Base-by-base conservation (phyloP, 2,329 filamentous ascomycete species). In the Trichoderma sp. region DNA sequence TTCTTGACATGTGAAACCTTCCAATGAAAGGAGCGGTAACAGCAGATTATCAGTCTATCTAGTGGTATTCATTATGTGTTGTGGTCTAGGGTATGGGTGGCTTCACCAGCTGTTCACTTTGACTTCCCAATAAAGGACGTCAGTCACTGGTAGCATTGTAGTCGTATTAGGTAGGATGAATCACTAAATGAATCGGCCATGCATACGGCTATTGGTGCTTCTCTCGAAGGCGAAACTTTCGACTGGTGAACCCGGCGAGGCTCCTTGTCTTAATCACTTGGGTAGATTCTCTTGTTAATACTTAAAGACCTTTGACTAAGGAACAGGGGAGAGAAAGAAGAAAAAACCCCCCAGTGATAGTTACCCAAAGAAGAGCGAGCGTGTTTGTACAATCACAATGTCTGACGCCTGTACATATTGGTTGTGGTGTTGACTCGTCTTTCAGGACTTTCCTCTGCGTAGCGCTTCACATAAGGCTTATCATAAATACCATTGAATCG, bases 1-100 rank as follows among this genome's bases (percentile, higher is more conserved):
- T 67, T n/a, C 15, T 57, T 53, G 32, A 57, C 64, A 67, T 67
- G 64, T 67, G 64, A 67, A 55, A 65, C 9, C 50, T 5, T 57
- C 30, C 12, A 20, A 26, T 57, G 4, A 2, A 28, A 26, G 32
- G 17, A 13, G n/a, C 15, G 5, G 13, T 5, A 23, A 28, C 57
- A n/a, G 12, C 6, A 36, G 34, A 36, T 36, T 13, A 34, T 34
- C 32, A 34, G 32, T 34, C 32, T 34, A 6, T 1, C 12, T 34
- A 13, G 12, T 34, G 32, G 32, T 12, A 4, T 43, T 43, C 17
- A 23, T 36, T 26, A 36, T 23, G 15, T 62, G n/a, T 4, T 62
- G 20, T 3, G 17, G 15, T n/a, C 26, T n/a, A 64, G 47, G 47
- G 47, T 53, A 53, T 53, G 47, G 11, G 47, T 12, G 47, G 47